phyloP scores from a whole-genome alignment of 169 alveolate genomes.

The Gregarina niphandrodes region DNA sequence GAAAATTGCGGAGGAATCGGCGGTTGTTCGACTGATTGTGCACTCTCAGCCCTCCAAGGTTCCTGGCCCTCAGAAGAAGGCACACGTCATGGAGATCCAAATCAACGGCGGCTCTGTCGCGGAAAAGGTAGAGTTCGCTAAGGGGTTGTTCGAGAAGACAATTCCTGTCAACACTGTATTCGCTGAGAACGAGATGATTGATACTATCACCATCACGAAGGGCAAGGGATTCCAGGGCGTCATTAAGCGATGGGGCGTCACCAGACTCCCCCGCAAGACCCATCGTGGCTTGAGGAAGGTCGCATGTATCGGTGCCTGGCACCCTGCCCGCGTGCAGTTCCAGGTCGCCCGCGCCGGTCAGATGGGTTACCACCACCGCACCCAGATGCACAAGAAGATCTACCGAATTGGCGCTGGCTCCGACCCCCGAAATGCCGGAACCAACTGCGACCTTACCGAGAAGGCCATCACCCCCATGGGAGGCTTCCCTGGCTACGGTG shows the following conservation, averaged over 20 bases:
- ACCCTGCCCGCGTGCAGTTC: slow-evolving; percentile 97
- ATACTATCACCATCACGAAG: slow-evolving; percentile 88
- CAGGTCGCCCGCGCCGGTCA: slow-evolving; percentile 99
- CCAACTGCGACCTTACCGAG: slow-evolving; percentile 88
- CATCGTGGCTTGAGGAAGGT: slow-evolving; percentile 99
- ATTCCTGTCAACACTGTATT: slow-evolving; percentile 79
- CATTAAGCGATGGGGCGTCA: slow-evolving; percentile 94
- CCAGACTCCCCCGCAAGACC: slow-evolving; percentile 93
- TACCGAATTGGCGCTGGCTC: slow-evolving; percentile 74
- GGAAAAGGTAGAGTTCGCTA: slow-evolving; percentile 78
- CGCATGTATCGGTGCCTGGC: slow-evolving; percentile 99
- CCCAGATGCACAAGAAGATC: slow-evolving; percentile 96
- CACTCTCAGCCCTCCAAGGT: slow-evolving; percentile 91
- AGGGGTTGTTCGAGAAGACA: slow-evolving; percentile 76
- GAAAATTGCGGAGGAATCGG: slow-evolving; percentile 60
- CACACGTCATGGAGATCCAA: slow-evolving; percentile 95
- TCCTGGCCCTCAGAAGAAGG: slow-evolving; percentile 80
- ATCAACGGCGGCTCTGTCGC: slow-evolving; percentile 94
- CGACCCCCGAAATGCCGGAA: slow-evolving; percentile 63
- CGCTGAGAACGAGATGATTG: slow-evolving; percentile 86
- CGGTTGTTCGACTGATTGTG: slow-evolving; percentile 88
- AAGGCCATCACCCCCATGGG: slow-evolving; percentile 98
- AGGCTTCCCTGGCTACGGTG: slow-evolving; percentile 97
- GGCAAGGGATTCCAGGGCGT: slow-evolving; percentile 99
- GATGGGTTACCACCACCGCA: slow-evolving; percentile 95